Evolutionary conservation across 768 basidiomycete species (phyloP), one percentile per base, ranked within the genome.

Genomic region (Russula griseocarnosa): DNA sequence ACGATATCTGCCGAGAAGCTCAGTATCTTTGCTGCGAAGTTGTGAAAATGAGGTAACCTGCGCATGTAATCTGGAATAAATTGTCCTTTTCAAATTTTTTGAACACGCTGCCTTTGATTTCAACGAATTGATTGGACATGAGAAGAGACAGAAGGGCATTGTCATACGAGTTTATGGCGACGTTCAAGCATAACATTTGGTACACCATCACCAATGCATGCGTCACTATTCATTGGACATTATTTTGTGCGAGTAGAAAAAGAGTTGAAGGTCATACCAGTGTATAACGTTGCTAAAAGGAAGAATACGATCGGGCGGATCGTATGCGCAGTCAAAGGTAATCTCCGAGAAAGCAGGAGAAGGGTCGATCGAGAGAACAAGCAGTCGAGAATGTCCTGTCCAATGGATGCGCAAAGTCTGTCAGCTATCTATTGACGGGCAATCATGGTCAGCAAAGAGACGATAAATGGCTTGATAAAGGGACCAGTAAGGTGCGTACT

Each of bases 31-130:
- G 18, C 18, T n/a, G 36, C 44, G 16, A 11, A 1, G 18, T 20
- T 24, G 28, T 20, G 42, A 55, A 34, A n/a, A 44, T n/a, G 34
- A 38, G 34, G 22, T 63, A 67, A 92, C 92, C 93, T 67, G 97
- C 97, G 69, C 97, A 99, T 53, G 94, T 95, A 63, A 99, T 95
- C 74, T 99, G 97, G 73, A 99, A 98, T 10, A 99, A 82, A 71
- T 91, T 98, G 71, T 99, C 97, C 73, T 98, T 99, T 73, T 98
- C 97, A 70, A 99, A 98, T 73, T 90, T 98, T 76, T 98, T 99
- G 85, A 99, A 99, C 2, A 99, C 97, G 72, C 92, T 94, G 38
- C 96, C 95, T 76, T 99, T 99, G 75, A 98, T 98, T 76, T 99
- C 97, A 38, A 98, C 96, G 71, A 99, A 98, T 74, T 99, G 97